Conservation (phyloP, 139 green algal species). For the Closterium sp. region DNA sequence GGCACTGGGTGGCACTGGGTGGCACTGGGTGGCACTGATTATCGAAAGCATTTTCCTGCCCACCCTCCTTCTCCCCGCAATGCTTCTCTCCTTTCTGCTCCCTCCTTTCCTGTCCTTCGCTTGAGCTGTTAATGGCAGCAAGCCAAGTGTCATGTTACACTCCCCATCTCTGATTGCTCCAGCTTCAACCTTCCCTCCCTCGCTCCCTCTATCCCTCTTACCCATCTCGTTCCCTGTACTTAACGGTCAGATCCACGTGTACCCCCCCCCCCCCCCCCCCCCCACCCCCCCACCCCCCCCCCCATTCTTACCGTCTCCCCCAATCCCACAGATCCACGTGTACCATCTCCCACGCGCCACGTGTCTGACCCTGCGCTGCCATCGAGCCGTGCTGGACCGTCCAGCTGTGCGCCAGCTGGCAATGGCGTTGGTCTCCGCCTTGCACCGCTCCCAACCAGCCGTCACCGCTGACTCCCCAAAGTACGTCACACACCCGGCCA, state of each 20-base stretch:
- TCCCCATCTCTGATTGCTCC: background rate
- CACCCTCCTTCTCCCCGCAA: too few species aligned
- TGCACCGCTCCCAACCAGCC: background rate
- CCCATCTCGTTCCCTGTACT: too few species aligned
- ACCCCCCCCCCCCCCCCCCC: background rate
- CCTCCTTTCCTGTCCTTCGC: too few species aligned
- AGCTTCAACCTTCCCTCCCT: background rate
- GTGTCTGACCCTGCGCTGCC: background rate
- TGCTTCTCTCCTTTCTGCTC: too few species aligned
- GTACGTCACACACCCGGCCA: background rate
- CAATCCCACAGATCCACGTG: background rate
- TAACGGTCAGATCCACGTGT: background rate
- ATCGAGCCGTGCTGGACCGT: background rate
- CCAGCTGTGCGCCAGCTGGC: background rate
- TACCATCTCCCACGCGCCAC: background rate
- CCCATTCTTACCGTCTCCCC: too few species aligned
- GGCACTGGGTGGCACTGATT: too few species aligned
- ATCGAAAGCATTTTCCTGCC: too few species aligned
- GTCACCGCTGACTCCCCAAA: background rate
- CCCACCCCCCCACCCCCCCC: too few species aligned
- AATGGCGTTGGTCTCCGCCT: background rate
- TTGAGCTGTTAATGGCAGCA: too few species aligned
- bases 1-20: too few species aligned
- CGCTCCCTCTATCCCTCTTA: background rate
- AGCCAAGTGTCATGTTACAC: too few species aligned